Percentiles rank a stretch among this genome's conserved stretches.
Conservation (phyloP, 2,329 filamentous ascomycete genomes). For the Capronia epimyces region DNA sequence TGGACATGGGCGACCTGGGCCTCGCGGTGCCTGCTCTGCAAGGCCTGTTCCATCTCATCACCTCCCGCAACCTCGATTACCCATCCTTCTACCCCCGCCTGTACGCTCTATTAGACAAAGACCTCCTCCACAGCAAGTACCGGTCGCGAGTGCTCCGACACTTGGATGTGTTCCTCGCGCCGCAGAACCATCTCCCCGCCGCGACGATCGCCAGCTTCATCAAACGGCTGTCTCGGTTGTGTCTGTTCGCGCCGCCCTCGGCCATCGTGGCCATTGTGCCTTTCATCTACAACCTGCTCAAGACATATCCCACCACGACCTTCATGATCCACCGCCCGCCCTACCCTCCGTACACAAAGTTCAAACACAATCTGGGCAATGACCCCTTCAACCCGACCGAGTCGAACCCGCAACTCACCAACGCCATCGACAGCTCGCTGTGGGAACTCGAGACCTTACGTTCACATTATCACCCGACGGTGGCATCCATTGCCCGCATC, state of each 20-base stretch:
- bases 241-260: constrained; percentile 81
- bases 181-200: constrained; percentile 79
- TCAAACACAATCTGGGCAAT: constrained; percentile 56
- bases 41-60: constrained; percentile 91
- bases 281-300: constrained; percentile 92
- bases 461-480: constrained; percentile 93
- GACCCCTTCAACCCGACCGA: constrained; percentile 77
- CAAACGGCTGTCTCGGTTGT: constrained; percentile 79
- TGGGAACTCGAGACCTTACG: constrained; percentile 93
- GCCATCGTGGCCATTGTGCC: constrained; percentile 85
- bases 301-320: constrained; percentile 80
- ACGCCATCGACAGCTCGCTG: constrained; percentile 83
- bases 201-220: constrained; percentile 90
- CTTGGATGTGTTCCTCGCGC: constrained; percentile 81
- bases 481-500: constrained; percentile 88
- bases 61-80: constrained; percentile 91
- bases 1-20: constrained; percentile 76
- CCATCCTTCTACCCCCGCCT: constrained; percentile 89
- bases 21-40: constrained; percentile 76
- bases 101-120: constrained; percentile 81
- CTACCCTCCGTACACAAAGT: constrained; percentile 53
- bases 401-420: constrained; percentile 74
- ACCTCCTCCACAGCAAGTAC: constrained; percentile 88
- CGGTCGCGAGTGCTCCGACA: constrained; percentile 89
- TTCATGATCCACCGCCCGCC: constrained; percentile 89